Base-by-base conservation (phyloP, 2,329 filamentous ascomycete genomes). In the Cercospora brassicicola region DNA sequence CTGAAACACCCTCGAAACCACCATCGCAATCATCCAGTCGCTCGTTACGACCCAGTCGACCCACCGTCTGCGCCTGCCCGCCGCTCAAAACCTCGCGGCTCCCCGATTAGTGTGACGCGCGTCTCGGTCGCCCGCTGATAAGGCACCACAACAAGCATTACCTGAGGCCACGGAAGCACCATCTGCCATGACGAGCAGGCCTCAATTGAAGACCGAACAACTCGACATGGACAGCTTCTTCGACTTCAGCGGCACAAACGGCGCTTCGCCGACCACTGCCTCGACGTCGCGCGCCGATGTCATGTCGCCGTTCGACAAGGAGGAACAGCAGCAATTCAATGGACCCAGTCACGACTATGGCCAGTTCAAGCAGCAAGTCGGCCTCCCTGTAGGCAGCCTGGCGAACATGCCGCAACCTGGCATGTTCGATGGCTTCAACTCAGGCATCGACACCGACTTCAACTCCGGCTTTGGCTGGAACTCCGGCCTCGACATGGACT, bases 301-400 rank as follows among this genome's bases (percentile, higher is more conserved):
- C 42, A 59, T 77, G 51, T 75, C 71, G 45, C 76, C 77, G 33
- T 79, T 76, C 67, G 78, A 78, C 62, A 71, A 75, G 56, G 78
- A 80, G 68, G 77, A 80, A 66, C 75, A 73, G 15, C 77, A 78
- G 64, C 76, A 78, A 62, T 80, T 78, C 74, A 77, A 74, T 70
- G 78, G 77, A 53, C 94, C 95, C 8, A 97, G 93, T 80, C 94
- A 97, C 82, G 92, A 96, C 81, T 98, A 98, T 84, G 92, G 93
- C 76, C 89, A 92, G 77, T 96, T 97, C 84, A 92, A 93, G 82
- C 95, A 99, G 79, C 94, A 97, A 83, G 97, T 95, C 3, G 93
- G 94, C 71, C 89, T 97, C 31, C 92, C 95, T 0, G 90, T 92
- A 1, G 93, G 93, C 70, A 94, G 93, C 62, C 84, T 95, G 71